Base-by-base conservation (phyloP, 1,139 yeast genomes). In the Chernovozyma aurita region DNA sequence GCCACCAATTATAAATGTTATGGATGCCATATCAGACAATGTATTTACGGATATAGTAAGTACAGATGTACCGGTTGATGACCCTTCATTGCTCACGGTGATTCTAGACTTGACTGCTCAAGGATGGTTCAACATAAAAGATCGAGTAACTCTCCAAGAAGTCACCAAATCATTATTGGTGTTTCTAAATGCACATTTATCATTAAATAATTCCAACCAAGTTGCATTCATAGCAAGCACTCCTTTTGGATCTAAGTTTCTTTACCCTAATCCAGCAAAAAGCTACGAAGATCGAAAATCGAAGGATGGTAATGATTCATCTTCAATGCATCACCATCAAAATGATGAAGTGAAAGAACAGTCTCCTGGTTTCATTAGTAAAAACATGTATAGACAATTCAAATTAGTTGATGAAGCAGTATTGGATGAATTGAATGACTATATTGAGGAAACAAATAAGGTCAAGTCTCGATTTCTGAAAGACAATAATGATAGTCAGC, bases 141-240 rank as follows among this genome's bases (percentile, higher is more conserved):
- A 71, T 28, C 62, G 65, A 33, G 57, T 75, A 3, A 49, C 76
- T 2, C 55, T 85, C 22, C 68, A 72, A 41, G 78, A 78, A 33
- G 75, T 80, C 17, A 63, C 78, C 17, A 75, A 80, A 42, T 66
- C 86, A 4, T 53, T 86, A 9, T 56, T 85, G 32, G 85, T 87
- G 24, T 80, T 81, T 50, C 59, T 90, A 40, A 92, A 92, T 53
- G 90, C 94, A 1, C 98, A 92, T 57, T 57, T 94, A 34, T 80
- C 98, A 0, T 68, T 87, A 38, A 86, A 87, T 58, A 86, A 85
- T 51, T 78, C 88, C 26, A 92, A 92, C 56, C 78, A 78, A 52
- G 95, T 90, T 9, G 85, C 95, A 6, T 78, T 92, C 22, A 76
- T 92, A 26, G 85, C 87, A 1, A 83, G 87, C 18, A 84, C 88